Evolutionary conservation across 2,329 filamentous ascomycete species (phyloP).

Genomic region (Colletotrichum melonis): DNA sequence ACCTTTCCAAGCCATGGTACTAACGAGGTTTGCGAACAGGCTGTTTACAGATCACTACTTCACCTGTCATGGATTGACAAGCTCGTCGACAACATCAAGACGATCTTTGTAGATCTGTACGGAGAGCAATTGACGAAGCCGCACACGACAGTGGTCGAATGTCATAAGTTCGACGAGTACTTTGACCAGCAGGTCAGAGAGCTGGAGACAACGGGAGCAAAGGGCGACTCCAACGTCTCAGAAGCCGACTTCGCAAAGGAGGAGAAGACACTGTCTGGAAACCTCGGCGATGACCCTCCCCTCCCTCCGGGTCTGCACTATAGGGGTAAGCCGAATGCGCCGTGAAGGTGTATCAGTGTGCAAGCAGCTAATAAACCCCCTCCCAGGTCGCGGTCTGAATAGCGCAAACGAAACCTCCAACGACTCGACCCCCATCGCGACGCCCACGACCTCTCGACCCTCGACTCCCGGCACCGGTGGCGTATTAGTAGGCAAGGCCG

Average conservation of each 20-base stretch:
- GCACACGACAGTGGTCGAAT: constrained; percentile 82
- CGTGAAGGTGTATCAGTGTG: background rate
- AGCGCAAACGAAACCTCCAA: constrained; percentile 58
- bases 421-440: constrained; percentile 76
- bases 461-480: constrained; percentile 77
- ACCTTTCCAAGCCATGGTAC: constrained; percentile 2
- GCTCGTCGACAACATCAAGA: constrained; percentile 93
- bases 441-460: constrained; percentile 83
- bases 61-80: constrained; percentile 98
- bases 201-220: constrained; percentile 70
- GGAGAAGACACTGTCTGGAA: constrained; percentile 48
- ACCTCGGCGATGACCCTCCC: constrained; percentile 52
- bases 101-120: constrained; percentile 91
- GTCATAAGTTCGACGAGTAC: constrained; percentile 86
- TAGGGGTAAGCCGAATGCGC: constrained; percentile 28
- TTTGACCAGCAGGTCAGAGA: constrained; percentile 94
- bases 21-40: constrained; percentile 61
- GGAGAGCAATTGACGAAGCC: constrained; percentile 86
- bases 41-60: constrained; percentile 94
- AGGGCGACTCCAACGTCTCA: constrained; percentile 41
- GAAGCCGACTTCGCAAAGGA: constrained; percentile 45
- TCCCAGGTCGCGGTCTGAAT: constrained; percentile 47
- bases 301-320: constrained; percentile 38
- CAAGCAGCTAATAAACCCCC: constrained; percentile 1
- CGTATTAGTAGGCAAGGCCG: constrained; percentile 77